Evolutionary conservation across 2,329 filamentous ascomycete species (phyloP).

Genomic region (Macroventuria anomochaeta): DNA sequence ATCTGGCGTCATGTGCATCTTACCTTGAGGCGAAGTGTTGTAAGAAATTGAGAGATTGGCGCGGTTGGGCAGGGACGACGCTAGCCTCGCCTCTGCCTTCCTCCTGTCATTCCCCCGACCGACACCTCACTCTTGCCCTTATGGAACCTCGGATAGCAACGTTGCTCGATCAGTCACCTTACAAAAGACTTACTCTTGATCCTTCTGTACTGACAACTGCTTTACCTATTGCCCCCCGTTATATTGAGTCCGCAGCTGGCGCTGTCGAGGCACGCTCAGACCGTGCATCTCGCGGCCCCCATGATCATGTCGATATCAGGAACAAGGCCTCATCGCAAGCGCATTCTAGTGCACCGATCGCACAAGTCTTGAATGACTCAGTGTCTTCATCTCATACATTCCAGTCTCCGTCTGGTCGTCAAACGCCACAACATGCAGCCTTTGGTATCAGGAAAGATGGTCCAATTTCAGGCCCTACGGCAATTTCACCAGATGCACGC

Average conservation of each 20-base stretch:
- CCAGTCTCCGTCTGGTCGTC: slow-evolving; percentile 21
- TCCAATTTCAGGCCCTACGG: slow-evolving; percentile 33
- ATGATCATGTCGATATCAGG: slow-evolving; percentile 12
- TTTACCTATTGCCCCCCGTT: slow-evolving; percentile 16
- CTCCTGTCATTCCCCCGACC: neutral
- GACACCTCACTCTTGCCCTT: slow-evolving; percentile 2
- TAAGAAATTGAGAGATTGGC: neutral
- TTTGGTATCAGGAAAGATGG: slow-evolving; percentile 42
- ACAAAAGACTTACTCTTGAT: slow-evolving; percentile 24
- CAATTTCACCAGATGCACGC: slow-evolving; percentile 28
- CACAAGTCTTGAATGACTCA: slow-evolving; percentile 44
- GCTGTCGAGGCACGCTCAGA: slow-evolving; percentile 15
- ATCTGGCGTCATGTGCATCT: neutral
- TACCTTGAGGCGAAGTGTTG: neutral
- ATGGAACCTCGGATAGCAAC: slow-evolving; percentile 42
- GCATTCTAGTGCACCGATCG: slow-evolving; percentile 42
- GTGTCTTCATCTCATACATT: slow-evolving; percentile 12
- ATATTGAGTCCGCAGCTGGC: slow-evolving; percentile 23
- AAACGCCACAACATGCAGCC: slow-evolving; percentile 23
- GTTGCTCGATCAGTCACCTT: slow-evolving; percentile 28
- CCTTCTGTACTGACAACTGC: slow-evolving; percentile 18
- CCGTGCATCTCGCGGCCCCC: slow-evolving; percentile 8
- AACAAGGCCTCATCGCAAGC: slow-evolving; percentile 12
- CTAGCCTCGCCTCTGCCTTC: slow-evolving; percentile 8
- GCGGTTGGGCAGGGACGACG: neutral